Percentiles rank a stretch among this genome's conserved stretches.
Evolutionary conservation across 345 rosid species (phyloP).

Genomic region (Gynandropsis gynandra): DNA sequence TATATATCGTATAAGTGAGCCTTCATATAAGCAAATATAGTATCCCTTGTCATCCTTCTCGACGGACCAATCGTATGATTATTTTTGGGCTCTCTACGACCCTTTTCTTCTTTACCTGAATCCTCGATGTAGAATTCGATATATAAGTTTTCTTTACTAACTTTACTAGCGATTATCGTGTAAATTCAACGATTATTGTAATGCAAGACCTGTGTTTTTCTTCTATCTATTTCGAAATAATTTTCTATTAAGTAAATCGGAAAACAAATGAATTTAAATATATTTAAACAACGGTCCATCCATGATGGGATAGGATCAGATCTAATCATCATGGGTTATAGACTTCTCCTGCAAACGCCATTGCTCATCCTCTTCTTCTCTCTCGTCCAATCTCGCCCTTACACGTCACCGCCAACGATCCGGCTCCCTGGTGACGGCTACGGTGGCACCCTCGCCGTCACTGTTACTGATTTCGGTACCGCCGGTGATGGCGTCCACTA

Average conservation of each 20-base stretch:
- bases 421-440: constrained; percentile 19
- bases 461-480: constrained; percentile 75
- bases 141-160: background rate
- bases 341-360: constrained; percentile 4
- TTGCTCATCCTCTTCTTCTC: constrained; percentile 20
- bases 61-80: constrained; percentile 23
- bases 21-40: constrained; percentile 11
- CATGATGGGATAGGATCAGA: background rate
- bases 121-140: constrained; percentile 17
- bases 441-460: constrained; percentile 17
- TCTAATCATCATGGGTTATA: background rate
- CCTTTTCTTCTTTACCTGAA: constrained; percentile 5
- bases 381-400: constrained; percentile 27
- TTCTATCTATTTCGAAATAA: no score
- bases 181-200: no score
- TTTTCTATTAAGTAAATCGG: no score
- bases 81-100: constrained; percentile 17
- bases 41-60: constrained; percentile 18
- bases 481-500: constrained; percentile 65
- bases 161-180: no score
- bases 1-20: constrained; percentile 26
- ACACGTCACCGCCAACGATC: constrained; percentile 28
- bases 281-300: background rate
- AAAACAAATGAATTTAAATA: no score
- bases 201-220: no score